Evolutionary conservation across 192 early-diverging fungal genomes (phyloP), one percentile per base, ranked within the genome.

Genomic region (Nowakowskiella sp.): DNA sequence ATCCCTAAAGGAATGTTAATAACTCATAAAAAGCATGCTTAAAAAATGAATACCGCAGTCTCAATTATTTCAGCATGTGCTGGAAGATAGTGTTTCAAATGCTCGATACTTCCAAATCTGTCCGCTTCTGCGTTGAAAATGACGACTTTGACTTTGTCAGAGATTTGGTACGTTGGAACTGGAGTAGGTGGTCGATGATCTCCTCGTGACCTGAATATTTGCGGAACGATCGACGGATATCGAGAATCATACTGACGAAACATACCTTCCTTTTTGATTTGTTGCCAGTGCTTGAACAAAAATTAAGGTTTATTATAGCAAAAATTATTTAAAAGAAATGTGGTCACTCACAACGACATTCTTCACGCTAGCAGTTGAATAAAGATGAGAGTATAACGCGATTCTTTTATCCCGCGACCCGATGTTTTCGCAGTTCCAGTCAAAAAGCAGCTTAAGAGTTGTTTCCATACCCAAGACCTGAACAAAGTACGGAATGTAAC

Each of bases 161-260:
- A n/a, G 31, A 70, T 66, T 31, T 70, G 68, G 8, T 70, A 49
- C 2, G 68, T 66, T 5, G 68, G 68, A 49, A 43, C 42, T 16
- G 68, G 64, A 10, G 34, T 48, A 3, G 8, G n/a, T 21, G 49
- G 24, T 8, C 33, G 16, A 8, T 24, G 28, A 28, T 47, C 9
- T 16, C 19, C 25, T 34, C 31, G 29, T 43, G 53, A 28, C 19
- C 23, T 7, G 22, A 32, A 28, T 32, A 19, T 30, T 42, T 22
- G 0, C 8, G 44, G 6, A 34, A 48, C 28, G n/a, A n/a, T n/a
- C n/a, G n/a, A n/a, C n/a, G n/a, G n/a, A 2, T 30, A 8, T 16
- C 53, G 46, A 42, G 51, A 48, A 25, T 60, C 22, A 49, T 68
- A 65, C 4, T 48, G 33, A 6, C 34, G 28, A 49, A 70, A 70